Conservation (phyloP, 2,329 filamentous ascomycete species). For the Neurospora crassa region DNA sequence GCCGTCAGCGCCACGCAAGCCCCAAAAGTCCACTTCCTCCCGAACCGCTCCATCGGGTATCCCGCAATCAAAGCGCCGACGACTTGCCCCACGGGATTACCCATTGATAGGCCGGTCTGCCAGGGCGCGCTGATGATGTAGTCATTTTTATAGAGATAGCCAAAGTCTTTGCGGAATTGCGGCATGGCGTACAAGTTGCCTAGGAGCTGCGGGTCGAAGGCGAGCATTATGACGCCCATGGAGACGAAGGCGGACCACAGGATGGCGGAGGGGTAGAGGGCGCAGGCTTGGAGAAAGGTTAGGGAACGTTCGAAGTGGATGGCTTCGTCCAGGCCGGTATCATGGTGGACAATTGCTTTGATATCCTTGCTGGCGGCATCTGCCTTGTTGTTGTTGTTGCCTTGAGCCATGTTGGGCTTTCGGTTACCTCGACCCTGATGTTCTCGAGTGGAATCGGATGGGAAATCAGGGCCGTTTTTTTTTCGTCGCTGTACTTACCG, state of each 20-base stretch:
- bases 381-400: neutral
- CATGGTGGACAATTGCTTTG: neutral
- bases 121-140: slow-evolving; percentile 33
- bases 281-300: slow-evolving; percentile 30
- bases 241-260: slow-evolving; percentile 51
- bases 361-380: neutral
- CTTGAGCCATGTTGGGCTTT: neutral
- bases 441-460: neutral
- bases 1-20: slow-evolving; percentile 35
- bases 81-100: slow-evolving; percentile 47
- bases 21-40: slow-evolving; percentile 35
- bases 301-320: slow-evolving; percentile 31
- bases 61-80: slow-evolving; percentile 41
- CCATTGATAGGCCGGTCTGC: slow-evolving; percentile 40
- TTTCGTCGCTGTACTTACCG: neutral
- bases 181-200: slow-evolving; percentile 52
- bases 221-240: slow-evolving; percentile 50
- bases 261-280: slow-evolving; percentile 35
- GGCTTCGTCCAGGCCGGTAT: slow-evolving; percentile 21
- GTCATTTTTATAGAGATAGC: slow-evolving; percentile 36
- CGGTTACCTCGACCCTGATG: neutral
- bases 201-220: slow-evolving; percentile 56
- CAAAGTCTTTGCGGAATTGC: slow-evolving; percentile 47
- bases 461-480: neutral
- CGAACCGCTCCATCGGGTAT: slow-evolving; percentile 36